phyloP scores from a whole-genome alignment of 768 basidiomycete species.

The Macrolepiota albuminosa region DNA sequence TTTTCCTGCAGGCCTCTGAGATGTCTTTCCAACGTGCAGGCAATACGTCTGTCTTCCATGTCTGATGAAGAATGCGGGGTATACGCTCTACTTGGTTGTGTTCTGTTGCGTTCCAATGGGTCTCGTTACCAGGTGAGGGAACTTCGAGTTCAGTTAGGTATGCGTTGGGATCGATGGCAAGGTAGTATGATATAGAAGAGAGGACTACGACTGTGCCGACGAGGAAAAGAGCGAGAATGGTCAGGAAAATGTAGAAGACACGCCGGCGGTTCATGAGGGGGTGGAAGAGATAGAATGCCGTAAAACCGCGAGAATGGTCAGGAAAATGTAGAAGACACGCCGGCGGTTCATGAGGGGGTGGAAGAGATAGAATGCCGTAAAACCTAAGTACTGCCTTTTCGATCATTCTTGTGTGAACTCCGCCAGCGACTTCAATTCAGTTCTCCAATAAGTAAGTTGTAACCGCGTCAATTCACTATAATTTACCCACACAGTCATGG shows the following conservation, averaged over 20 bases:
- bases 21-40: constrained; percentile 78
- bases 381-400: constrained; percentile 1
- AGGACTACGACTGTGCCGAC: constrained; percentile 88
- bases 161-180: constrained; percentile 72
- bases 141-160: constrained; percentile 81
- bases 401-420: constrained; percentile 4
- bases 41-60: constrained; percentile 90
- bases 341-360: constrained; percentile 38
- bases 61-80: constrained; percentile 94
- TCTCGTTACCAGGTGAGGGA: constrained; percentile 45
- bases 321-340: constrained; percentile 38
- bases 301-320: constrained; percentile 56
- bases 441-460: background rate
- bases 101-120: constrained; percentile 60
- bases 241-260: constrained; percentile 38
- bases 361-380: constrained; percentile 2
- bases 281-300: constrained; percentile 5
- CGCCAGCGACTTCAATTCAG: background rate
- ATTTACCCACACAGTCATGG: background rate
- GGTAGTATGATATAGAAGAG: constrained; percentile 86
- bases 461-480: background rate
- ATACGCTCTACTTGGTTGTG: constrained; percentile 68
- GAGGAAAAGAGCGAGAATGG: constrained; percentile 68
- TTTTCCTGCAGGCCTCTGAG: constrained; percentile 79
- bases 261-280: constrained; percentile 41